Percentiles rank a stretch among this genome's conserved stretches.
Evolutionary conservation across 805 yeast genomes (phyloP).

Genomic region (Saccharomycopsis selenospora): DNA sequence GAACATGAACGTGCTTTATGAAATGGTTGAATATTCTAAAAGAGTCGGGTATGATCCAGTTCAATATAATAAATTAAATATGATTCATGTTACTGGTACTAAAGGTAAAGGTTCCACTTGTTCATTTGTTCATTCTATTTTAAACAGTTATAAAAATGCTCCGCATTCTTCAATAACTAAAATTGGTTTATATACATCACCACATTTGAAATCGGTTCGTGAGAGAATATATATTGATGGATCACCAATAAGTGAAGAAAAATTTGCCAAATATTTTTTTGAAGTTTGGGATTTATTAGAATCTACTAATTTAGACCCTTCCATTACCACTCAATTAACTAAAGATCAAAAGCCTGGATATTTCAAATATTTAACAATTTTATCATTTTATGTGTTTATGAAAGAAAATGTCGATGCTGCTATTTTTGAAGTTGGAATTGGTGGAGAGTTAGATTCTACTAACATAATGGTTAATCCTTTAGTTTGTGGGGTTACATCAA

Average conservation of each 20-base stretch:
- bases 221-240: constrained; percentile 90
- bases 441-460: constrained; percentile 97
- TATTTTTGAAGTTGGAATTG: constrained; percentile 95
- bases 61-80: constrained; percentile 68
- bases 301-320: constrained; percentile 45
- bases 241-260: constrained; percentile 68
- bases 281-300: constrained; percentile 87
- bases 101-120: constrained; percentile 98
- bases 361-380: constrained; percentile 80
- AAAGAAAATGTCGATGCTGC: constrained; percentile 90
- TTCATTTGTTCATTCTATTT: constrained; percentile 81
- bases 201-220: constrained; percentile 87
- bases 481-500: constrained; percentile 74
- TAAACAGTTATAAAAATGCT: constrained; percentile 49
- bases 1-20: constrained; percentile 66
- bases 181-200: constrained; percentile 92
- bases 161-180: constrained; percentile 37
- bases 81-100: constrained; percentile 93
- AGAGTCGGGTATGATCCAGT: constrained; percentile 58
- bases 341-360: constrained; percentile 80
- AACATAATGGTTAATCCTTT: constrained; percentile 75
- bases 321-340: constrained; percentile 65
- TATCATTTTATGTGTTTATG: constrained; percentile 86
- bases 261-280: constrained; percentile 83
- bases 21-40: constrained; percentile 76